Base-by-base conservation (phyloP, 148 eudicot genomes). In the Silene uniflora region DNA sequence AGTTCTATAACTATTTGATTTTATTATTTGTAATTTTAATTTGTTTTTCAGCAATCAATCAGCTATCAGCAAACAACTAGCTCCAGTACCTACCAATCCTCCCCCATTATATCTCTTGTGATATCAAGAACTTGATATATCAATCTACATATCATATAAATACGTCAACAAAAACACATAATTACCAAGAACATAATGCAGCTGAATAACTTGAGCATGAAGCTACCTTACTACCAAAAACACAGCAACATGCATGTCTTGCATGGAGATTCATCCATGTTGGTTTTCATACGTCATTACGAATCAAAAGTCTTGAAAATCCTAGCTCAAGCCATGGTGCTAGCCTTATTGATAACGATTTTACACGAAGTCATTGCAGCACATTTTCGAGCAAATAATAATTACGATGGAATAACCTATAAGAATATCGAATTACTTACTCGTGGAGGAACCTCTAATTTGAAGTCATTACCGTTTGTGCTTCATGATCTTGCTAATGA, bases 401-500 rank as follows among this genome's bases (percentile, higher is more conserved):
- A 44, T 35, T 18, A 67, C 25, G 54, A 35, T 63, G 75, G 59
- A 17, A 16, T 52, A 17, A 23, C 44, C 6, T 49, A 55, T 44
- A 72, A 39, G 13, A 52, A 72, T 10, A 29, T 73, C 5, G 42
- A 67, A 7, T 67, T 76, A 14, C 56, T 76, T 18, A 55, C 55
- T 49, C 73, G 22, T 12, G 59, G 66, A 19, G 61, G 60, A 14
- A 18, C 71, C 39, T 58, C 67, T 3, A 54, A 81, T 49, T 19
- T 67, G 1, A 81, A 71, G 19, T 55, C 72, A 10, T 35, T 88
- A 66, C 80, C 84, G 0, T 70, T 81, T 61, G 62, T 88, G 22
- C 71, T 86, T 32, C 82, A 67, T 23, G 91, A 88, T 62, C 71
- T 88, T 7, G 75, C 76, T 7, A 86, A 86, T n/a, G 85, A 88